Base-by-base conservation (phyloP, 805 yeast genomes). In the Wickerhamomyces alni region DNA sequence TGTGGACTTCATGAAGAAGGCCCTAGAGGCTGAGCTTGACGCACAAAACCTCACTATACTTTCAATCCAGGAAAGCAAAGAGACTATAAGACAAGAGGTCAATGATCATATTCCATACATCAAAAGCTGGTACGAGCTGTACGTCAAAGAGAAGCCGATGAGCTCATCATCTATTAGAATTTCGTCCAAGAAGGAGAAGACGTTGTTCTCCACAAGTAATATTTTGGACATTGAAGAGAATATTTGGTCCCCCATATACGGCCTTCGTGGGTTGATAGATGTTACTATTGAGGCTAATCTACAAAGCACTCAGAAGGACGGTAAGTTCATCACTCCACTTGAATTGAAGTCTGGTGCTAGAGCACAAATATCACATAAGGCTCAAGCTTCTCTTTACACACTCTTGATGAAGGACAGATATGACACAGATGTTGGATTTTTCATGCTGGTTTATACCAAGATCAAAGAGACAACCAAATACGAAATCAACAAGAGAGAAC, bases 171-270 rank as follows among this genome's bases (percentile, higher is more conserved):
- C 51, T 11, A 41, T 52, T 15, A 40, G 41, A 21, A 46, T 62
- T 17, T 50, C 58, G 15, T 64, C 60, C 2, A 49, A 59, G 5
- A 47, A 56, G 35, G 61, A 62, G 17, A 57, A 61, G 12, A 58
- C 73, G 1, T 62, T 62, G 10, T 66, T 80, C 31, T 67, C 81
- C 0, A 77, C 84, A 0, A 66, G 75, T 13, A 78, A 81, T 41
- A 74, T 88, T 8, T 65, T 87, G 26, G 96, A 86, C 53, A 76
- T 87, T 9, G 99, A 93, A 59, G 97, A 93, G 52, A 84, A 80
- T 50, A 81, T 93, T 12, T 80, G 95, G 87, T 87, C 97, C 0
- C 95, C 97, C 0, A 72, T 76, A 55, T 88, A 74, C 63, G 99
- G 99, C 0, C 61, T 93, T 8, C 77, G 87, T 48, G 99, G 99